phyloP scores from a whole-genome alignment of 768 basidiomycete species.

The Boletus reticuloceps region DNA sequence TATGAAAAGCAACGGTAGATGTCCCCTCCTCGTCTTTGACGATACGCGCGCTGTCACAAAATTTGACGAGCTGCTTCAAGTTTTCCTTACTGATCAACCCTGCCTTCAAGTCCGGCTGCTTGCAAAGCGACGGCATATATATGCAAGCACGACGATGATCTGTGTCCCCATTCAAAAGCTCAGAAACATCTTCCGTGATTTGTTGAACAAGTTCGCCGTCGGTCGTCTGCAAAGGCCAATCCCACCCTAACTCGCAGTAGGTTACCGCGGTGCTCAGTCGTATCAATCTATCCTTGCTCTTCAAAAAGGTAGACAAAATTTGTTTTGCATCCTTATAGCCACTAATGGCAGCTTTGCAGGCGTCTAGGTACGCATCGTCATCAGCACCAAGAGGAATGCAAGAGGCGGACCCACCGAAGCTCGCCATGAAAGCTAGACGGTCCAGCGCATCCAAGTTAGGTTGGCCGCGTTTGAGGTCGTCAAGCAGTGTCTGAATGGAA shows the following conservation, averaged over 20 bases:
- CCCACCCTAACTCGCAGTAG: conserved; percentile 27
- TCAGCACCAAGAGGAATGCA: background rate
- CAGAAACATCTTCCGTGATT: conserved; percentile 10
- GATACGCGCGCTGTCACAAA: conserved; percentile 13
- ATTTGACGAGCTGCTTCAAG: conserved; percentile 15
- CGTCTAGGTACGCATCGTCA: conserved; percentile 9
- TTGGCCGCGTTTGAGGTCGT: conserved; percentile 15
- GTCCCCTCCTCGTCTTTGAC: conserved; percentile 14
- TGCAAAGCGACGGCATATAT: conserved; percentile 29
- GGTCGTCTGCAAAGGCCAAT: conserved; percentile 10
- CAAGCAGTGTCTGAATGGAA: conserved; percentile 16
- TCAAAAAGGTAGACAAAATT: conserved; percentile 13
- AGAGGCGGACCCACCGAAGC: conserved; percentile 20
- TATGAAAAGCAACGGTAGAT: conserved; percentile 20
- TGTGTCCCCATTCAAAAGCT: conserved; percentile 8
- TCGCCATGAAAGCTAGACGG: conserved; percentile 29
- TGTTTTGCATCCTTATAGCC: background rate
- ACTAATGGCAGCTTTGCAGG: conserved; percentile 9
- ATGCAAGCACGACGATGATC: conserved; percentile 24
- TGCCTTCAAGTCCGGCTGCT: conserved; percentile 8
- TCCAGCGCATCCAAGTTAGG: conserved; percentile 24
- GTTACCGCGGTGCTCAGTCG: conserved; percentile 25
- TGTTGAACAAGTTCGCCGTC: background rate
- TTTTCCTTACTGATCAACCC: conserved; percentile 17
- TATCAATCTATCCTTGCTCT: conserved; percentile 13